Conservation (phyloP, 768 basidiomycete genomes). For the Leucocoprinus sp. region DNA sequence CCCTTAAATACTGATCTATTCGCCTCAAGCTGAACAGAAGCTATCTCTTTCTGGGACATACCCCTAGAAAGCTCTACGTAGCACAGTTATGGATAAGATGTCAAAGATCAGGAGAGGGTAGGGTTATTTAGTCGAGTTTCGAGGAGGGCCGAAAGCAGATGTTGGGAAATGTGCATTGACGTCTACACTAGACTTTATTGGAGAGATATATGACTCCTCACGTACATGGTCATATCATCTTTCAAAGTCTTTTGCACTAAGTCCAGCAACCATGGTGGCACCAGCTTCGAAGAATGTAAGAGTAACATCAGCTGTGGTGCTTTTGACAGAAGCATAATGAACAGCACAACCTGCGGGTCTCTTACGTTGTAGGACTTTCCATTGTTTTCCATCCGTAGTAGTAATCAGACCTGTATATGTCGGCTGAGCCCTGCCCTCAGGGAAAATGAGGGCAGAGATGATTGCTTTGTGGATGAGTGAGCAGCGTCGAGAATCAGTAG, state of each 20-base stretch:
- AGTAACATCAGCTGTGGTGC: slow-evolving; percentile 32
- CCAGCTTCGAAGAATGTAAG: slow-evolving; percentile 44
- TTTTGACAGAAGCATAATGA: slow-evolving; percentile 52
- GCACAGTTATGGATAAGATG: slow-evolving; percentile 54
- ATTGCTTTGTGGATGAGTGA: too few species aligned
- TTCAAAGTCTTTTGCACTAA: slow-evolving; percentile 52
- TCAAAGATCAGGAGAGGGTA: slow-evolving; percentile 80
- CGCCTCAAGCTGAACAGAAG: slow-evolving; percentile 49
- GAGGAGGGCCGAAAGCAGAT: slow-evolving; percentile 73
- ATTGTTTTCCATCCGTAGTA: slow-evolving; percentile 33
- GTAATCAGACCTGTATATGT: slow-evolving; percentile 60
- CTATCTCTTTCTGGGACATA: slow-evolving; percentile 57
- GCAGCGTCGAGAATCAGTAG: too few species aligned
- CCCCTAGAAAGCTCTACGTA: slow-evolving; percentile 73
- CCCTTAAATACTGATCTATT: slow-evolving; percentile 67
- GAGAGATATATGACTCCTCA: slow-evolving; percentile 5
- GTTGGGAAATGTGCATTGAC: slow-evolving; percentile 81
- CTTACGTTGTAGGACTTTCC: slow-evolving; percentile 59
- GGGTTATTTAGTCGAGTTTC: slow-evolving; percentile 54
- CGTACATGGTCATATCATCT: slow-evolving; percentile 70
- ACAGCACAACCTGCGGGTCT: slow-evolving; percentile 67
- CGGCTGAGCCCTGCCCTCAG: slow-evolving; percentile 77
- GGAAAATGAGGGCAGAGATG: slow-evolving; percentile 73
- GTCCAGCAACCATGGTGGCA: slow-evolving; percentile 39
- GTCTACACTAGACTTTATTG: slow-evolving; percentile 35